These are phyloP conservation scores for Cystofilobasidium macerans DNA, from an alignment of 768 basidiomycete genomes.

Conservation along the genomic window DNA sequence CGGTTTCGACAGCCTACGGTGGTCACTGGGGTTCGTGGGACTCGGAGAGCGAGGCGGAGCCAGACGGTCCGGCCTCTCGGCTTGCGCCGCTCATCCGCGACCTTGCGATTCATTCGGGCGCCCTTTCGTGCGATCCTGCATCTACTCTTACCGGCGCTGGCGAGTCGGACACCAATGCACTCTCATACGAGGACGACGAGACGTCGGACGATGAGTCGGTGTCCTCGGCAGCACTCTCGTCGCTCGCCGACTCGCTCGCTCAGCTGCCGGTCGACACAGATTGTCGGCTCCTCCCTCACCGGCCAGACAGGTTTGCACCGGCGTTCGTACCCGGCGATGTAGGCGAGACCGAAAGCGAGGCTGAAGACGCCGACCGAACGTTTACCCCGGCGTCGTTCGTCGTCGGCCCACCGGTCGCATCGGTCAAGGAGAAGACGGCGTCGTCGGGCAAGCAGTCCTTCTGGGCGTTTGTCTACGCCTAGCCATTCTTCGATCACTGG, in stretches of 20 bases:
- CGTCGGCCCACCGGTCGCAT: neutral
- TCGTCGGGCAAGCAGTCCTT: no score
- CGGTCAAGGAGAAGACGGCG: constrained; percentile 14
- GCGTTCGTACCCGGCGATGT: neutral
- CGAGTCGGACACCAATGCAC: no score
- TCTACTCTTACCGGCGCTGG: no score
- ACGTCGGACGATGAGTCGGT: constrained; percentile 25
- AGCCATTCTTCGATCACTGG: no score
- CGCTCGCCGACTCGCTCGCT: constrained; percentile 12
- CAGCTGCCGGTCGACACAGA: neutral
- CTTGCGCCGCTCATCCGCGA: neutral
- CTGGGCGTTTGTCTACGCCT: no score
- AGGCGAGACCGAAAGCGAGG: neutral
- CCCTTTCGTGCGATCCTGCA: no score
- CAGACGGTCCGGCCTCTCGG: neutral
- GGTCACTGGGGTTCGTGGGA: constrained; percentile 9
- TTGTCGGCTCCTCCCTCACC: neutral
- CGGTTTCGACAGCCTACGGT: neutral
- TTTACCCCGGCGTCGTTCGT: neutral
- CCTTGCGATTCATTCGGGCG: neutral
- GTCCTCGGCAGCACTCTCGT: constrained; percentile 12
- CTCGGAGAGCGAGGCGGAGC: constrained; percentile 12
- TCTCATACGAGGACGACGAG: constrained; percentile 4
- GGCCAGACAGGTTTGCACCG: neutral
- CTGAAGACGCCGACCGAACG: constrained; percentile 6